A percentile compares a stretch with the other conserved stretches of the same genome.
These are phyloP conservation scores for Hippophae tibetana DNA, from an alignment of 306 rosid species.

Conservation along the genomic window DNA sequence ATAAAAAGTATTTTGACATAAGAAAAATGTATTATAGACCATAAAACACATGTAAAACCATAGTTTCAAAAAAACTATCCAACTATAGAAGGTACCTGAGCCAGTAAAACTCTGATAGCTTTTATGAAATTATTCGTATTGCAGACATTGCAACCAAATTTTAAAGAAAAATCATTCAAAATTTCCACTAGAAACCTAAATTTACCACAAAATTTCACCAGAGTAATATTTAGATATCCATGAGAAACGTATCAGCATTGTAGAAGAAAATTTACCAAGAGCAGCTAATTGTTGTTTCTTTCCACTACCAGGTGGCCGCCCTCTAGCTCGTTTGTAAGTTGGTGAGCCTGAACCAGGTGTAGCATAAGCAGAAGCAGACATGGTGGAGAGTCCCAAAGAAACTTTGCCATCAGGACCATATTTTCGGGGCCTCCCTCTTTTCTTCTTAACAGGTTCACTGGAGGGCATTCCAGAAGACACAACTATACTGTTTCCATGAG, in stretches of 20 bases:
- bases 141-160: too few relatives aligned
- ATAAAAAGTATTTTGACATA: background rate
- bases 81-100: background rate
- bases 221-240: too few relatives aligned
- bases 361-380: slow-evolving; percentile 38
- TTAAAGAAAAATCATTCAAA: too few relatives aligned
- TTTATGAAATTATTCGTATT: too few relatives aligned
- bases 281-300: slow-evolving; percentile 81
- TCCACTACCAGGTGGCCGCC: slow-evolving; percentile 86
- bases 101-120: too few relatives aligned
- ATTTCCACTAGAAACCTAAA: too few relatives aligned
- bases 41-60: slow-evolving; percentile 1
- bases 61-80: slow-evolving; percentile 3
- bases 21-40: slow-evolving; percentile 2
- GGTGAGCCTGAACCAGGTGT: slow-evolving; percentile 37
- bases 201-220: background rate
- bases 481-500: slow-evolving; percentile 43
- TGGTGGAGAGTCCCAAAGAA: slow-evolving; percentile 30
- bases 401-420: background rate
- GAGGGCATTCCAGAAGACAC: slow-evolving; percentile 45
- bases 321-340: slow-evolving; percentile 41
- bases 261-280: slow-evolving; percentile 41
- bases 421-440: background rate
- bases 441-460: slow-evolving; percentile 35
- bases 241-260: too few relatives aligned